phyloP scores from a whole-genome alignment of 345 rosid genomes.

The Gossypium ekmanianum region DNA sequence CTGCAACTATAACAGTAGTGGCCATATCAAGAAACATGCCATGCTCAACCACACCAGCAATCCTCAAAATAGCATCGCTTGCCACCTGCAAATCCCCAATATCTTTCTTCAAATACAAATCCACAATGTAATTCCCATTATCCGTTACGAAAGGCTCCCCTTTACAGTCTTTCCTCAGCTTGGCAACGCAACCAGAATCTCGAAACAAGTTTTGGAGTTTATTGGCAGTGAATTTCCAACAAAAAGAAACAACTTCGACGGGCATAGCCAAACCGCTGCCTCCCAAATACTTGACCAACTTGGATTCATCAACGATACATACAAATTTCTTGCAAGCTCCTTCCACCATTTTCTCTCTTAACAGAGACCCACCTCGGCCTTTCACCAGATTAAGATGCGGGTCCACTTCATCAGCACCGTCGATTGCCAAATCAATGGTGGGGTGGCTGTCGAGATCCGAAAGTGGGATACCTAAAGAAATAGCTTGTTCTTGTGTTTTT shows the following conservation, averaged over 20 bases:
- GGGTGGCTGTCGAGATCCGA: conserved; percentile 77
- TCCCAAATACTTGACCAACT: conserved; percentile 61
- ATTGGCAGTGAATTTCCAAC: conserved; percentile 69
- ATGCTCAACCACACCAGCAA: conserved; percentile 91
- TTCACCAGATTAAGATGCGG: conserved; percentile 72
- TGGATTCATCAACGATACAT: conserved; percentile 33
- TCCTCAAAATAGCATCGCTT: conserved; percentile 65
- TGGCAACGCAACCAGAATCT: conserved; percentile 58
- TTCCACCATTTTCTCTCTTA: conserved; percentile 93
- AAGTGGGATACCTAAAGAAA: conserved; percentile 74
- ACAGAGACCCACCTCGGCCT: conserved; percentile 88
- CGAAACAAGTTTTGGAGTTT: conserved; percentile 48
- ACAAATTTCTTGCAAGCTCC: conserved; percentile 71
- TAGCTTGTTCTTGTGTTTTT: conserved; percentile 45
- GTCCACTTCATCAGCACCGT: conserved; percentile 98
- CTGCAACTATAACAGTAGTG: conserved; percentile 83
- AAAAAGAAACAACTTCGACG: conserved; percentile 76
- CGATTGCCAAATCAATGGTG: conserved; percentile 73
- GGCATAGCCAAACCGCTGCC: conserved; percentile 80
- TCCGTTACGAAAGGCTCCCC: conserved; percentile 69
- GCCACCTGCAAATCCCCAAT: conserved; percentile 72
- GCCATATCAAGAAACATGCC: conserved; percentile 97
- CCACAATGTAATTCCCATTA: conserved; percentile 76
- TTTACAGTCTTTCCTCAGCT: conserved; percentile 37
- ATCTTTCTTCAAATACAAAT: conserved; percentile 63